Evolutionary conservation across 345 rosid genomes (phyloP).

Genomic region (Brassica rapa): DNA sequence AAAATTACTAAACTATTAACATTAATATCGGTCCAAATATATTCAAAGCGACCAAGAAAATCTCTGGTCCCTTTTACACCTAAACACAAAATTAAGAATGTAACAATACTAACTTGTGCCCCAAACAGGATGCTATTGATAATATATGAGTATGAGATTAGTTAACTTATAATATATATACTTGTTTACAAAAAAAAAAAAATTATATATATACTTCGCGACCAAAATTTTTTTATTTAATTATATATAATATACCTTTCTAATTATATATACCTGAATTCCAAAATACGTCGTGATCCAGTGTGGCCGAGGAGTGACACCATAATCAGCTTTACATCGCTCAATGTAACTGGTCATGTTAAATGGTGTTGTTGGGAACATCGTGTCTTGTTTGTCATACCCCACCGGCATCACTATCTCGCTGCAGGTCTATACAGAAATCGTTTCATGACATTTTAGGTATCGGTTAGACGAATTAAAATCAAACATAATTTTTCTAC

Average conservation of each 20-base stretch:
- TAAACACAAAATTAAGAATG: not conserved
- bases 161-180: not conserved
- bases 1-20: not conserved
- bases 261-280: slow-evolving; percentile 23
- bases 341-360: slow-evolving; percentile 44
- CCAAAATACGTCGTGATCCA: slow-evolving; percentile 70
- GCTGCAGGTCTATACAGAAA: slow-evolving; percentile 51
- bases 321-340: slow-evolving; percentile 48
- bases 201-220: not conserved
- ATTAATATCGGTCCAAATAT: not conserved
- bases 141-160: not conserved
- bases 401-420: slow-evolving; percentile 75
- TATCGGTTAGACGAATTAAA: not conserved
- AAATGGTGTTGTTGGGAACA: slow-evolving; percentile 62
- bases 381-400: slow-evolving; percentile 43
- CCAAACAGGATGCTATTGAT: not conserved
- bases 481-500: not conserved
- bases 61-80: not conserved
- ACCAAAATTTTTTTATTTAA: not conserved
- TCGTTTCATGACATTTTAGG: not conserved
- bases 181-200: too few species aligned
- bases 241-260: too few species aligned
- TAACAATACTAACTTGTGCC: not conserved
- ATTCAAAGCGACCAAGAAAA: not conserved
- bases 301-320: slow-evolving; percentile 65